A percentile compares a stretch with the other conserved stretches of the same genome.
Conservation (phyloP, 768 basidiomycete species). For the Phylloporus arenicola region DNA sequence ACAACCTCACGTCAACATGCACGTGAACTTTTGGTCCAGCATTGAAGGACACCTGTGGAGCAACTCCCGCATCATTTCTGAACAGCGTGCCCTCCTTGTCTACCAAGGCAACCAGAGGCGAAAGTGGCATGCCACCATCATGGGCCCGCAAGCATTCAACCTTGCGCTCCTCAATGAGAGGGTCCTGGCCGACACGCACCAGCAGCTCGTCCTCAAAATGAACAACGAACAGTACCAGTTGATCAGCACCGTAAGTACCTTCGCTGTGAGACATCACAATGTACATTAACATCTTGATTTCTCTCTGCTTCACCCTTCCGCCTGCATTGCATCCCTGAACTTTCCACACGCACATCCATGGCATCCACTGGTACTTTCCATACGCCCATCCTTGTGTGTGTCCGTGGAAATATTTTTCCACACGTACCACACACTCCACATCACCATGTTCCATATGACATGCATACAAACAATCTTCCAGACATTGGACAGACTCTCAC, state of each 20-base stretch:
- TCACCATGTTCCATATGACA: too few relatives aligned
- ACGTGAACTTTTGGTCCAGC: constrained; percentile 3
- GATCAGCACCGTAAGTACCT: background rate
- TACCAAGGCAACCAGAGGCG: constrained; percentile 17
- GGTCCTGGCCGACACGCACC: background rate
- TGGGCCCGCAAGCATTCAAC: background rate
- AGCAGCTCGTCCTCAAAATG: background rate
- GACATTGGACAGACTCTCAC: too few relatives aligned
- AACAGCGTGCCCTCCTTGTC: constrained; percentile 7
- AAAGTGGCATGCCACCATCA: background rate
- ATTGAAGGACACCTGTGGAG: constrained; percentile 5
- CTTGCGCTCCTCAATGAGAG: background rate
- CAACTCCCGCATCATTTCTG: constrained; percentile 1
- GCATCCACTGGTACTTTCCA: background rate
- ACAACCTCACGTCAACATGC: background rate
- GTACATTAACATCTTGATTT: too few relatives aligned
- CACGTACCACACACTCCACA: background rate
- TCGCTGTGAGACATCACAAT: too few relatives aligned
- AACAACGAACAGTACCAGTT: background rate
- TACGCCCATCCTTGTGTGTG: background rate
- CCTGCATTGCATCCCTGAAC: too few relatives aligned
- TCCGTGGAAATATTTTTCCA: background rate
- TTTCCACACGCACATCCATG: background rate
- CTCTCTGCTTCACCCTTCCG: too few relatives aligned
- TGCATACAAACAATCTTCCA: too few relatives aligned